phyloP scores from a whole-genome alignment of 257 asterid genomes.

The Phtheirospermum japonicum region DNA sequence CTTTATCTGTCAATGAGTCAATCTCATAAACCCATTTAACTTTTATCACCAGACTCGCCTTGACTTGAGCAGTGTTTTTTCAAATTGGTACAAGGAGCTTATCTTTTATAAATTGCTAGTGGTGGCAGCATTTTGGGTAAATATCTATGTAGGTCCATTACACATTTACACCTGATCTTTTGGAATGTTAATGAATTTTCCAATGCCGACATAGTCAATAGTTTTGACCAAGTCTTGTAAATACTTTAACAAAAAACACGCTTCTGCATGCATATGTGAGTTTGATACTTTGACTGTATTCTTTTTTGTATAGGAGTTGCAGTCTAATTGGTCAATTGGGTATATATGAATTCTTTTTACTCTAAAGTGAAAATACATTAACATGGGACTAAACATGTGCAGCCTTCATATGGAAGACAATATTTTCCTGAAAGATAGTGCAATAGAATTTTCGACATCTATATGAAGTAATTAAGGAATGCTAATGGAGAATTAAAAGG shows the following conservation, averaged over 20 bases:
- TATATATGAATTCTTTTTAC: no score
- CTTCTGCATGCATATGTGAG: background rate
- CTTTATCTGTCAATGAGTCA: background rate
- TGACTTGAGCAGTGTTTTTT: background rate
- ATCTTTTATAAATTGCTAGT: background rate
- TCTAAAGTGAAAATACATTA: no score
- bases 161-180: background rate
- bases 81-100: constrained; percentile 5
- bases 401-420: background rate
- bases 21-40: background rate
- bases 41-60: background rate
- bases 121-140: background rate
- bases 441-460: background rate
- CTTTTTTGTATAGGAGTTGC: background rate
- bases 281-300: background rate
- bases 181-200: constrained; percentile 4
- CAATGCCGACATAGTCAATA: background rate
- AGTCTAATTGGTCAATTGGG: background rate
- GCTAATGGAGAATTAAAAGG: constrained; percentile 1
- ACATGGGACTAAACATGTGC: background rate
- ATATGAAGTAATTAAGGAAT: background rate
- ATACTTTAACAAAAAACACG: background rate
- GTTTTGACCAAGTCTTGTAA: background rate
- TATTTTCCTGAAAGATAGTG: background rate
- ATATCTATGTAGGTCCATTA: background rate